phyloP scores from a whole-genome alignment of 306 rosid genomes.

The Benincasa hispida region DNA sequence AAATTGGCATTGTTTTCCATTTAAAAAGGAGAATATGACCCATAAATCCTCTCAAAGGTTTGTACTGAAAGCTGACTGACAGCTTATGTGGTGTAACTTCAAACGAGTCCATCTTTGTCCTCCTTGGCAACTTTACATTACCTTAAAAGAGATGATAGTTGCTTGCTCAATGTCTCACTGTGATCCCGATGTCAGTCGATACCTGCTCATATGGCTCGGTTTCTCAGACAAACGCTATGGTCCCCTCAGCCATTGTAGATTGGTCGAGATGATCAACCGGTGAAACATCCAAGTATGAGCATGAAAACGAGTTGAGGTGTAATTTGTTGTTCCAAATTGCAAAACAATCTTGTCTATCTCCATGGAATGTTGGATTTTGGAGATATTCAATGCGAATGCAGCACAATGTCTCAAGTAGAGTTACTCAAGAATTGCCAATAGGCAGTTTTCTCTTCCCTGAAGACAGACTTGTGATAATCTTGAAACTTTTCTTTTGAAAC shows the following conservation, averaged over 20 bases:
- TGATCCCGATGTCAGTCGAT: neutral
- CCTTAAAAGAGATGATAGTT: neutral
- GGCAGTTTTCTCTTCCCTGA: neutral
- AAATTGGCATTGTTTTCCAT: too few relatives aligned
- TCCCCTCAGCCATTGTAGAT: neutral
- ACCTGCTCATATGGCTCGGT: neutral
- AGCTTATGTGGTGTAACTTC: neutral
- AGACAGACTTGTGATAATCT: neutral
- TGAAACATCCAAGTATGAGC: neutral
- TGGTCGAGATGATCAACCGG: neutral
- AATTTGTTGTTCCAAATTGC: neutral
- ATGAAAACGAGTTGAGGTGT: neutral
- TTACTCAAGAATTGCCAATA: neutral
- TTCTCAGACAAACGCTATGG: neutral
- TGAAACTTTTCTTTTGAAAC: too few relatives aligned
- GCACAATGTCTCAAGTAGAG: neutral
- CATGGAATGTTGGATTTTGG: neutral
- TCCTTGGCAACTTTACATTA: too few relatives aligned
- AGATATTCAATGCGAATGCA: neutral
- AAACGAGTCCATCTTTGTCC: neutral
- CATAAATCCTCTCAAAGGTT: neutral
- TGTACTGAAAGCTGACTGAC: neutral
- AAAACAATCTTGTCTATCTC: neutral
- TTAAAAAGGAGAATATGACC: neutral
- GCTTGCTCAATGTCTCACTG: neutral